A percentile compares a stretch with the other conserved stretches of the same genome.
These are phyloP conservation scores for Galeopsis tetrahit DNA, from an alignment of 257 asterid genomes.

Conservation along the genomic window DNA sequence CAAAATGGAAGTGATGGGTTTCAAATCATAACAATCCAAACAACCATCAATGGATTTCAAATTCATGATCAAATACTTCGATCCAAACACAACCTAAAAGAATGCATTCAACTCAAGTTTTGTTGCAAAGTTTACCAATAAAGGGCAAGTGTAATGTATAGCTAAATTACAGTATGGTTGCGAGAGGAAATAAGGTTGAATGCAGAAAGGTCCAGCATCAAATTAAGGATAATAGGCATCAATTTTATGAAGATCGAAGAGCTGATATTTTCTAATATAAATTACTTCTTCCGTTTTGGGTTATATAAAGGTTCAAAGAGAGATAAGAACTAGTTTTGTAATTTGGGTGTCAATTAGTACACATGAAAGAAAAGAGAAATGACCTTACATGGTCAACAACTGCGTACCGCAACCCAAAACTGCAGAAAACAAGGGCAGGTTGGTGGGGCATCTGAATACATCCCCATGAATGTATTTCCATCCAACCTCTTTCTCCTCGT, in stretches of 20 bases:
- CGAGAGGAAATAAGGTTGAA: neutral
- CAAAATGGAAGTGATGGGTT: neutral
- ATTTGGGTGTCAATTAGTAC: neutral
- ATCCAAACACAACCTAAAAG: neutral
- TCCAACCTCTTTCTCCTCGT: conserved; percentile 84
- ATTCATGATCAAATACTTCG: neutral
- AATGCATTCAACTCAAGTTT: neutral
- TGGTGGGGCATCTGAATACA: conserved; percentile 67
- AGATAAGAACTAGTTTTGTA: conserved; percentile 10
- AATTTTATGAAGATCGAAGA: neutral
- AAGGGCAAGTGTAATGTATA: neutral
- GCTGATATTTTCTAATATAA: neutral
- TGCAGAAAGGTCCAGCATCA: neutral
- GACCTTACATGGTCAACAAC: conserved; percentile 65
- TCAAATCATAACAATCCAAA: neutral
- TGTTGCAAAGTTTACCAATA: neutral
- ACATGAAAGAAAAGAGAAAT: conserved; percentile 11
- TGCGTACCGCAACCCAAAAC: conserved; percentile 82
- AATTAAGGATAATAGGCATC: conserved; percentile 1
- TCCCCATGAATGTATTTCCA: conserved; percentile 80
- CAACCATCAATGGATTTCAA: neutral
- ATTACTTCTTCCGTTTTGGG: neutral
- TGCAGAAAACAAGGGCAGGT: conserved; percentile 69
- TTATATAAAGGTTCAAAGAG: neutral
- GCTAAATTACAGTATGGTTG: neutral